Base-by-base conservation (phyloP, 306 rosid genomes). In the Vachellia collinsii region DNA sequence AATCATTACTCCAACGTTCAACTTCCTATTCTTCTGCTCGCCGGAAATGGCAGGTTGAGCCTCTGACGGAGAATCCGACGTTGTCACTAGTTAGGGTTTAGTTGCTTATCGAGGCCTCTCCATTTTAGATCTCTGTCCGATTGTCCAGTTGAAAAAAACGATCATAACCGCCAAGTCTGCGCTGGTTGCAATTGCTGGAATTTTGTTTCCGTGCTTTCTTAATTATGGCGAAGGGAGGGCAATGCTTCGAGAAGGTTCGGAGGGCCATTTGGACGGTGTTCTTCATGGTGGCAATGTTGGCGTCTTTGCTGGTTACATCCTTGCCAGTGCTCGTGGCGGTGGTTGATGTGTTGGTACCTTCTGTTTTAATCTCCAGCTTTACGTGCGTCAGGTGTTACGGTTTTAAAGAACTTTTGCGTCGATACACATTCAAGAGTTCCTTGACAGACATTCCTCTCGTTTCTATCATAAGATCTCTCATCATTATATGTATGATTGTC, bases 361-460 rank as follows among this genome's bases (percentile, higher is more conserved):
- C 89, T 77, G 89, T 93, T 50, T 78, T 96, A 89, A 84, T 96
- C 81, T 93, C 99, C 4, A 93, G 91, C 89, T 93, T 96, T 86
- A 88, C 99, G 66, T 96, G 99, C 71, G 84, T 96, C 4, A 77
- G 87, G 70, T 93, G 99, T 82, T 89, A 89, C 17, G 81, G 91
- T 22, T 88, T 93, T 89, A 88, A 69, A 47, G 90, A 88, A 80
- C 99, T 93, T 88, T 85, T 93, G 82, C 85, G 51, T 80, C 93
- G 93, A 71, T 95, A 95, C 81, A 84, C 93, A 81, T 95, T 95
- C 93, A 91, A 86, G 85, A 95, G 91, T 86, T 95, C 98, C 36
- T 89, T 95, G 90, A 89, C 83, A 61, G 99, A 95, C 79, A 91
- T 95, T 83, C 99, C 98, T 81, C 85, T 95, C 70, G 98, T 95